Evolutionary conservation across 441 rosid species (phyloP).

Genomic region (Theobroma grandiflorum): DNA sequence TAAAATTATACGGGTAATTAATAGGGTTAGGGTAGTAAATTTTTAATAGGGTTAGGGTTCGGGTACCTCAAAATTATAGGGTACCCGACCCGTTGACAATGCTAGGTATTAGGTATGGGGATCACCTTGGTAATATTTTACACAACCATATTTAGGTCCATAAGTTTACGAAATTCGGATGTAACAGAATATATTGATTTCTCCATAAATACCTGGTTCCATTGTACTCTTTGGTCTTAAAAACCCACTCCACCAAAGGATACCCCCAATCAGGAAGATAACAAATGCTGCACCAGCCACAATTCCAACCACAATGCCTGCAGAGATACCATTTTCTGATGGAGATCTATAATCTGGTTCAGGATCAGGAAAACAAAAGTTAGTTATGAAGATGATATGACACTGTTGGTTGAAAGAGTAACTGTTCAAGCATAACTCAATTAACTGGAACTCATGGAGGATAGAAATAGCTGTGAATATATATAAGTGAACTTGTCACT

Average conservation of each 20-base stretch:
- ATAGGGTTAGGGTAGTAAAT: no score
- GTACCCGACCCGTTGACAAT: no score
- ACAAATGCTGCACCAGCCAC: slow-evolving; percentile 37
- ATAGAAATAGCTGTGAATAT: no score
- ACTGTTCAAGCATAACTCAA: neutral
- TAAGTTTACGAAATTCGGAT: no score
- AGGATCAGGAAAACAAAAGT: slow-evolving; percentile 22
- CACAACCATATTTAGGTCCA: no score
- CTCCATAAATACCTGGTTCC: slow-evolving; percentile 40
- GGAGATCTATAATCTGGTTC: slow-evolving; percentile 42
- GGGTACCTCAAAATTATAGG: no score
- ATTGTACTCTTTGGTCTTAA: slow-evolving; percentile 39
- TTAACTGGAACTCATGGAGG: slow-evolving; percentile 43
- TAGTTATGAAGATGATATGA: neutral
- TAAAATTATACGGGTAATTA: no score
- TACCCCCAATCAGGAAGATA: slow-evolving; percentile 39
- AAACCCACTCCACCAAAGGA: slow-evolving; percentile 56
- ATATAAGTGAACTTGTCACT: no score
- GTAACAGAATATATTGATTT: no score
- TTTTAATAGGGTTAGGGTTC: no score
- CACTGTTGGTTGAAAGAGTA: neutral
- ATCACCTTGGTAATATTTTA: neutral
- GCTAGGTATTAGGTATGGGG: no score
- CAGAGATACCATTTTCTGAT: slow-evolving; percentile 30
- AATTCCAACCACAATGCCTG: slow-evolving; percentile 42